These are phyloP conservation scores for Phytophthora quininea DNA, from an alignment of 352 stramenopile species.

Conservation along the genomic window DNA sequence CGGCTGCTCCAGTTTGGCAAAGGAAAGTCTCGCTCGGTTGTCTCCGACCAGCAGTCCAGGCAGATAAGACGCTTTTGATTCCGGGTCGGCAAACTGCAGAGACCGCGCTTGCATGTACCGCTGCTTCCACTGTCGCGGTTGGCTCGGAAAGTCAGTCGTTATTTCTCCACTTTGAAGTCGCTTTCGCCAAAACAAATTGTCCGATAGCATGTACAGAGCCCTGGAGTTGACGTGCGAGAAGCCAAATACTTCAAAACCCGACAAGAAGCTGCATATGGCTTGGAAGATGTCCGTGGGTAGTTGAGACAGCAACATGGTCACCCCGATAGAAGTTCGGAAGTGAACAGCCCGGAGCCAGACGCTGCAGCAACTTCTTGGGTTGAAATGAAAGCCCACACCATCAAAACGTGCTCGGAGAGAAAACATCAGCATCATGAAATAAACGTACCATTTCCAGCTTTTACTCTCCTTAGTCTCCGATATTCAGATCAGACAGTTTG, in stretches of 20 bases:
- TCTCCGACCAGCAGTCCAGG: constrained; percentile 15
- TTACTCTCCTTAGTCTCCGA: constrained; percentile 3
- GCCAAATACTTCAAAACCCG: neutral
- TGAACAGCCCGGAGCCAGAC: neutral
- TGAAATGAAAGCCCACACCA: too few relatives aligned
- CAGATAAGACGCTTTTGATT: constrained; percentile 11
- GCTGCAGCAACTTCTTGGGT: neutral
- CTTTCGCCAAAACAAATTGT: neutral
- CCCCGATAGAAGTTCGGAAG: neutral
- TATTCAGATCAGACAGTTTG: constrained; percentile 13
- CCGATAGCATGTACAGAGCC: neutral
- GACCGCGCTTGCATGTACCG: constrained; percentile 14
- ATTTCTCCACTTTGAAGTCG: neutral
- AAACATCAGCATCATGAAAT: neutral
- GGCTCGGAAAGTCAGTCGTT: neutral
- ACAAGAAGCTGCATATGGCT: neutral
- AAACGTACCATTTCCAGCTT: neutral
- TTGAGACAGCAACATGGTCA: neutral
- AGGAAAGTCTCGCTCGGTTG: constrained; percentile 10
- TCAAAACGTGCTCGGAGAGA: neutral
- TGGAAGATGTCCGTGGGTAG: neutral
- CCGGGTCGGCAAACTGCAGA: constrained; percentile 12
- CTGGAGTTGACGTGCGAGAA: neutral
- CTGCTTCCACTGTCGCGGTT: neutral
- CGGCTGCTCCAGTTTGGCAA: constrained; percentile 12